Base-by-base conservation (phyloP, 495 filamentous ascomycete species). In the Achaetomiella virescens region DNA sequence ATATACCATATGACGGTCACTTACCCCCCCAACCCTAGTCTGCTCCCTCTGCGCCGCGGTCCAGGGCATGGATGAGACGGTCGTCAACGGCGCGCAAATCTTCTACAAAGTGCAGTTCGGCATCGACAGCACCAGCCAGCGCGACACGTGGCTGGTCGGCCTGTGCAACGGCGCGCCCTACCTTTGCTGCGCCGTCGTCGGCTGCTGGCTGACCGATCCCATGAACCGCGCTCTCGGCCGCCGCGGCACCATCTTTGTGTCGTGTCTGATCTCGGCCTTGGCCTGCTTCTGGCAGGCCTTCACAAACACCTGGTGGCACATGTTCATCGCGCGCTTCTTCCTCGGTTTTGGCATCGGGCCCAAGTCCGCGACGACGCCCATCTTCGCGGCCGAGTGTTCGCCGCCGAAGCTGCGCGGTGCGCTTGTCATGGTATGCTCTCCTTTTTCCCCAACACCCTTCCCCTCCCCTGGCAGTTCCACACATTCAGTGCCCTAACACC, bases 11-110 rank as follows among this genome's bases (percentile, higher is more conserved):
- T n/a, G n/a, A n/a, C n/a, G 15, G 15, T 9, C 27, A 31, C 27
- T 9, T 8, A 2, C 48, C 29, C 27, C 29, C 48, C 40, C 48
- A 3, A 11, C 27, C 33, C 9, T 12, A 51, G 48, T 51, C 27
- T 86, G 84, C 66, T 88, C 86, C 17, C 81, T 90, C 47, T 85
- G 81, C 14, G 87, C 87, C n/a, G 86, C 85, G 17, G 82, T 87
- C 27, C 86, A 89, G 61, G 84, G 85, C 35, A 87, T 83, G 83
- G 83, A 86, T 63, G 83, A 86, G 66, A 84, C 82, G 38, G 83
- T 85, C 15, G 82, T 79, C 2, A 90, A 90, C 60, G 87, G 86
- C 43, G 87, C 87, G 33, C 89, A 85, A 53, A 73, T 90, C 58
- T 81, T 78, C 48, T 90, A 88, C 68, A 80, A 80, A 6, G 53